Base-by-base conservation (phyloP, 345 rosid species). In the Lepidium didymum region DNA sequence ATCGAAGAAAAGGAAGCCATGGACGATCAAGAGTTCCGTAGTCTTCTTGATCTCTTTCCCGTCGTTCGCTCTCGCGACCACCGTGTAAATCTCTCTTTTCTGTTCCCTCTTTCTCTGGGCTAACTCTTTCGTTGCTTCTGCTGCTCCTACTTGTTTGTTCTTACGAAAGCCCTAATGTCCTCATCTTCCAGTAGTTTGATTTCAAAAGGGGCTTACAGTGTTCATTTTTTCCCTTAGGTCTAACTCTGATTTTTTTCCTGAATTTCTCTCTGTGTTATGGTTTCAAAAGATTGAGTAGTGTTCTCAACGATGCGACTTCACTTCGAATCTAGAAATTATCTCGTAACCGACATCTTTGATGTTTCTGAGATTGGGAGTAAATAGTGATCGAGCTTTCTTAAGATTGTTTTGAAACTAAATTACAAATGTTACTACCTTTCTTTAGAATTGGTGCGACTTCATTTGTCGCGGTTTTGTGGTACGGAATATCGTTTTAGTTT, bases 1-100 rank as follows among this genome's bases (percentile, higher is more conserved):
- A 67, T 38, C 53, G 45, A 43, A 35, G 29, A 11, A 9, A 14
- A 21, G 45, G 44, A 56, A 72, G 63, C 23, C 29, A 79, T 93
- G 98, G 97, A 93, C 6, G 96, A 88, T 61, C 77, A 77, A 49
- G 97, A 93, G 70, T 93, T 93, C 76, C 82, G 78, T 37, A 87
- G 87, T 74, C 77, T 81, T 40, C 89, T 93, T 2, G 79, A 85
- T 62, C 87, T 85, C 75, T 93, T 90, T 80, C 97, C 96, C 15
- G 79, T 90, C 61, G 90, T 84, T 47, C 85, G 98, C 55, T 62
- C 94, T 78, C 89, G 87, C 55, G 84, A 90, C 75, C 82, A 77
- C 72, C 76, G 70, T 63, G 97, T 90, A 77, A 45, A 8, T 50
- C 60, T 31, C 51, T 15, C 61, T 70, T 42, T 41, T 45, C 49